phyloP scores from a whole-genome alignment of 2,329 filamentous ascomycete species.

The Aspergillus sp. region DNA sequence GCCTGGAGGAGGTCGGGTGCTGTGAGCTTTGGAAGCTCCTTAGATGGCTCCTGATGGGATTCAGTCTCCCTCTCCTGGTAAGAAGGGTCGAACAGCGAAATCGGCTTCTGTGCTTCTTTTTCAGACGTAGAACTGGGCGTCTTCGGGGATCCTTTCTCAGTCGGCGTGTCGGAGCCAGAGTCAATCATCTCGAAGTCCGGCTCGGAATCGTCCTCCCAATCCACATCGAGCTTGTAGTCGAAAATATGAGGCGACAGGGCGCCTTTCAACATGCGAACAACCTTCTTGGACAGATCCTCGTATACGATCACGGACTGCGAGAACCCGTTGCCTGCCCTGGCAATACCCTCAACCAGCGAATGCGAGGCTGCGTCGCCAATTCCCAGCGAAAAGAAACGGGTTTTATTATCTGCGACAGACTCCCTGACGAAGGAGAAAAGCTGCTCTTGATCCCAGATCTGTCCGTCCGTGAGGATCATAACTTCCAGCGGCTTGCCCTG shows the following conservation, averaged over 20 bases:
- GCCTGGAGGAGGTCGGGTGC: slow-evolving; percentile 56
- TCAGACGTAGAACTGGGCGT: slow-evolving; percentile 2
- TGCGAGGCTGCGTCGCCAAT: slow-evolving; percentile 49
- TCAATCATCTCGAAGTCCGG: slow-evolving; percentile 59
- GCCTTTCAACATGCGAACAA: slow-evolving; percentile 66
- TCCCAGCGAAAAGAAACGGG: slow-evolving; percentile 49
- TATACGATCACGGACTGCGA: slow-evolving; percentile 53
- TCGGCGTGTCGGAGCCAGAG: slow-evolving; percentile 22
- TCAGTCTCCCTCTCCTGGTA: slow-evolving; percentile 38
- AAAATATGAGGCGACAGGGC: slow-evolving; percentile 58
- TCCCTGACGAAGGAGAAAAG: slow-evolving; percentile 44
- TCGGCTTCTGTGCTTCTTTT: slow-evolving; percentile 31
- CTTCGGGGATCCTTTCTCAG: slow-evolving; percentile 4
- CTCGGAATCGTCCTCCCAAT: slow-evolving; percentile 40
- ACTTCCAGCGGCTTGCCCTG: slow-evolving; percentile 44
- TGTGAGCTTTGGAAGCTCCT: slow-evolving; percentile 46
- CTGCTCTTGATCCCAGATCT: slow-evolving; percentile 43
- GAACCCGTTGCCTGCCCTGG: slow-evolving; percentile 51
- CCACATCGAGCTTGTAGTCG: slow-evolving; percentile 57
- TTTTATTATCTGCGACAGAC: slow-evolving; percentile 33
- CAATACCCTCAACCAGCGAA: slow-evolving; percentile 52
- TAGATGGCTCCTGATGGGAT: slow-evolving; percentile 25
- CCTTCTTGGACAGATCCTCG: slow-evolving; percentile 60
- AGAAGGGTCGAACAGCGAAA: slow-evolving; percentile 53
- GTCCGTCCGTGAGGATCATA: slow-evolving; percentile 50